These are phyloP conservation scores for Skeletonema marinoi DNA, from an alignment of 108 stramenopile species.

Conservation along the genomic window DNA sequence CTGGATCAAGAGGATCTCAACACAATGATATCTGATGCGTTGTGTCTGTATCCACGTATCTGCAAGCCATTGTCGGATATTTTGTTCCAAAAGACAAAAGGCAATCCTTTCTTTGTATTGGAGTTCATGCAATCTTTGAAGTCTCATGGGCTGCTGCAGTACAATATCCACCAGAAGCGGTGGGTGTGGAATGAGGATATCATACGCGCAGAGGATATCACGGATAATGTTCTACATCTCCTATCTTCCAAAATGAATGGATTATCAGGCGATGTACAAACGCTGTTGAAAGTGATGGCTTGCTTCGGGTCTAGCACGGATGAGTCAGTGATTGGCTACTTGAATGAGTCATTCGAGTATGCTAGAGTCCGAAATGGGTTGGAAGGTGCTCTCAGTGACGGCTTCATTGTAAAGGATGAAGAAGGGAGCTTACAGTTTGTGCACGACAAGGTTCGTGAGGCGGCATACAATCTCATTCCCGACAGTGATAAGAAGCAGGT, in stretches of 20 bases:
- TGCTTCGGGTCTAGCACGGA: constrained; percentile 38
- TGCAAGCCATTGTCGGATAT: constrained; percentile 23
- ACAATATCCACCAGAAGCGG: constrained; percentile 5
- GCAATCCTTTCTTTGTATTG: constrained; percentile 30
- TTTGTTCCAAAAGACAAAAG: constrained; percentile 32
- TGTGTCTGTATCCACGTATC: constrained; percentile 28
- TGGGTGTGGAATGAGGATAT: too few relatives aligned
- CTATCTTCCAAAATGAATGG: neutral
- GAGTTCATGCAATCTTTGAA: constrained; percentile 28
- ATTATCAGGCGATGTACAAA: constrained; percentile 16
- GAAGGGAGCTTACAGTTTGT: neutral
- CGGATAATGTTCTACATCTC: too few relatives aligned
- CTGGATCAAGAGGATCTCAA: too few relatives aligned
- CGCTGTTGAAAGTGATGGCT: constrained; percentile 24
- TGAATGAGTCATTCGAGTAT: neutral
- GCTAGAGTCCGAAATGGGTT: constrained; percentile 5
- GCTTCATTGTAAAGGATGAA: constrained; percentile 20
- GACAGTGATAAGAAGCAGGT: constrained; percentile 12
- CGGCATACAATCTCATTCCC: too few relatives aligned
- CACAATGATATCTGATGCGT: neutral
- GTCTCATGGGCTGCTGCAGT: constrained; percentile 13
- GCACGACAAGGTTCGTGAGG: too few relatives aligned
- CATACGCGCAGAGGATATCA: too few relatives aligned
- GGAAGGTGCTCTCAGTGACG: constrained; percentile 15
- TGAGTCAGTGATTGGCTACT: constrained; percentile 1